Percentiles rank a stretch among this genome's conserved stretches.
phyloP scores from a whole-genome alignment of 2,329 filamentous ascomycete genomes.

The Penicillium sp. region DNA sequence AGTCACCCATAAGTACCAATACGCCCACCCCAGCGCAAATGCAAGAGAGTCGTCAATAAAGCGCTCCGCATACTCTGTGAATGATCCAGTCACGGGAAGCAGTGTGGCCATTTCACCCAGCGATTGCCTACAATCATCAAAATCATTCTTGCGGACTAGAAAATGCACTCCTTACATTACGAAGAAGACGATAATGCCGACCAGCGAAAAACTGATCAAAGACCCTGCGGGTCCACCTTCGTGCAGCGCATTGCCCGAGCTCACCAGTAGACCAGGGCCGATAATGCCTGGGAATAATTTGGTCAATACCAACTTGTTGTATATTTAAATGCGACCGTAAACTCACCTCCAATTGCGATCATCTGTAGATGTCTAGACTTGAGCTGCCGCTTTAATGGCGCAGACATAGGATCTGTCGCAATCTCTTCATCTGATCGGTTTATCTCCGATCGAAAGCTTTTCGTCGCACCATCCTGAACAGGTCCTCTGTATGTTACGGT shows the following conservation, averaged over 20 bases:
- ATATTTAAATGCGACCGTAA: constrained; percentile 39
- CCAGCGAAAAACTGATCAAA: constrained; percentile 69
- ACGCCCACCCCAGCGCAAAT: constrained; percentile 69
- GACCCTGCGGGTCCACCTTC: constrained; percentile 69
- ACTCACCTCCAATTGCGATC: constrained; percentile 60
- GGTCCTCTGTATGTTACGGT: constrained; percentile 5
- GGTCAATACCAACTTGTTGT: neutral
- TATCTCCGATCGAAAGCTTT: neutral
- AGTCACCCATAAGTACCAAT: constrained; percentile 53
- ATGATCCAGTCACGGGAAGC: constrained; percentile 68
- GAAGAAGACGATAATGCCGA: constrained; percentile 64
- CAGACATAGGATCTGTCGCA: constrained; percentile 18
- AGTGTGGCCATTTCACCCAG: constrained; percentile 72
- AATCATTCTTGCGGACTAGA: neutral
- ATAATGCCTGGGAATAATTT: constrained; percentile 46
- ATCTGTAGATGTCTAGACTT: constrained; percentile 61
- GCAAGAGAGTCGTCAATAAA: constrained; percentile 70
- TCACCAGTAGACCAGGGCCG: constrained; percentile 70
- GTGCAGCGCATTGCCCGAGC: constrained; percentile 65
- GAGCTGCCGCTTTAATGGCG: constrained; percentile 46
- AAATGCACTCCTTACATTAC: constrained; percentile 29
- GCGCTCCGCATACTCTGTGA: constrained; percentile 66
- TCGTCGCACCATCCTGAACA: constrained; percentile 2
- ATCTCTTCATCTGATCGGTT: constrained; percentile 2
- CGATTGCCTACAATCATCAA: constrained; percentile 61